A percentile compares a stretch with the other conserved stretches of the same genome.
These are phyloP conservation scores for Colletotrichum sp. DNA, from an alignment of 2,329 filamentous ascomycete genomes.

Conservation along the genomic window DNA sequence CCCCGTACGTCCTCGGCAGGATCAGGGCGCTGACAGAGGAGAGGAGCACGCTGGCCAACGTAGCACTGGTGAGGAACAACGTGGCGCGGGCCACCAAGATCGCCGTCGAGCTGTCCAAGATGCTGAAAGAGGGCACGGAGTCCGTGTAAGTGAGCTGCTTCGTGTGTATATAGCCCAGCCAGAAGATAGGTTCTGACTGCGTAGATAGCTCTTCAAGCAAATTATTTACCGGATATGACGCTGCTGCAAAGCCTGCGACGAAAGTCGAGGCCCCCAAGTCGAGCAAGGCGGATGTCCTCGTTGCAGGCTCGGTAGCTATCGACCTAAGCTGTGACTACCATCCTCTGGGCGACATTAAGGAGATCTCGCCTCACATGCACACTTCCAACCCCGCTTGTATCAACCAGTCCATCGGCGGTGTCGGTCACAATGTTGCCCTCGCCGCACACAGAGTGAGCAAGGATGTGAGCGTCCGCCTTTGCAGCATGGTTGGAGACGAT, in stretches of 20 bases:
- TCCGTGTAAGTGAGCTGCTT: constrained; percentile 18
- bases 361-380: constrained; percentile 59
- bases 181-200: constrained; percentile 20
- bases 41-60: constrained; percentile 76
- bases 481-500: constrained; percentile 83
- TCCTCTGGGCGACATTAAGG: neutral
- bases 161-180: constrained; percentile 24
- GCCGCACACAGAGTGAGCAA: constrained; percentile 75
- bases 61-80: constrained; percentile 61
- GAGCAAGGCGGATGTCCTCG: constrained; percentile 69
- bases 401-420: constrained; percentile 84
- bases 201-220: constrained; percentile 23
- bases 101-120: constrained; percentile 54
- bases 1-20: constrained; percentile 79
- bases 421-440: constrained; percentile 89
- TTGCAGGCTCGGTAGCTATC: constrained; percentile 88
- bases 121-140: constrained; percentile 15
- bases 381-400: constrained; percentile 89
- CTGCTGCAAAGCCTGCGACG: neutral
- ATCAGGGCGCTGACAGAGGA: constrained; percentile 80
- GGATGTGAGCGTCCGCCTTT: constrained; percentile 68
- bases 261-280: constrained; percentile 4
- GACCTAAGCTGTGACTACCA: constrained; percentile 84
- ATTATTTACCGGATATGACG: constrained; percentile 8
- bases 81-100: constrained; percentile 60